phyloP scores from a whole-genome alignment of 345 rosid genomes.

The Gossypium turneri region DNA sequence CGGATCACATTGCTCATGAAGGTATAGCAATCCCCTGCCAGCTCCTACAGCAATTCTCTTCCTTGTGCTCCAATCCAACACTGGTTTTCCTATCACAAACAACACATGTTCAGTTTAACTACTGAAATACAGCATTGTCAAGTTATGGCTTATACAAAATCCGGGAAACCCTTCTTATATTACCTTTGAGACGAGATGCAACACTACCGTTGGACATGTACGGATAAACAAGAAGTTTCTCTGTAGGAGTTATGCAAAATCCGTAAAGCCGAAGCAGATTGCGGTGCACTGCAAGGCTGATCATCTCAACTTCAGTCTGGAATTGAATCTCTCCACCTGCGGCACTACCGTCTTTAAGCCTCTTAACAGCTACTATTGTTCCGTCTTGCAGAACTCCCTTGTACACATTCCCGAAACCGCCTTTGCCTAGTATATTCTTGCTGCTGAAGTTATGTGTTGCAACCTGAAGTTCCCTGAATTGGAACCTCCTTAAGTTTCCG shows the following conservation, averaged over 20 bases:
- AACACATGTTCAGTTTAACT: neutral
- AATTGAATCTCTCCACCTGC: constrained; percentile 80
- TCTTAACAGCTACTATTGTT: constrained; percentile 78
- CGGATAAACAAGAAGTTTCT: constrained; percentile 90
- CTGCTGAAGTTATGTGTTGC: constrained; percentile 87
- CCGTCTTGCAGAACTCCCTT: constrained; percentile 89
- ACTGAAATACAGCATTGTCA: neutral
- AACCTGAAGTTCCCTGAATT: constrained; percentile 78
- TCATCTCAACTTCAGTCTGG: constrained; percentile 97
- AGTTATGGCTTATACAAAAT: neutral
- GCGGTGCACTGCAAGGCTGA: constrained; percentile 93
- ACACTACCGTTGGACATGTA: constrained; percentile 98
- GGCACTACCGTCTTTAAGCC: constrained; percentile 82
- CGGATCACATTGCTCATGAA: constrained; percentile 97
- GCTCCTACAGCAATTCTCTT: constrained; percentile 95
- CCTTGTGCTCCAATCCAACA: constrained; percentile 88
- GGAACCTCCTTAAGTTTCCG: constrained; percentile 85
- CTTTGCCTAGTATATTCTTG: constrained; percentile 85
- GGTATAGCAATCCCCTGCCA: constrained; percentile 81
- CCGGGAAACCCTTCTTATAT: neutral
- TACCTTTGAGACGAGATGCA: constrained; percentile 93
- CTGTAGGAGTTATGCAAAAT: constrained; percentile 73
- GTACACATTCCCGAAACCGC: constrained; percentile 90
- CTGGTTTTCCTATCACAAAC: constrained; percentile 52
- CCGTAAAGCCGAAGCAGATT: constrained; percentile 88